Percentiles rank a stretch among this genome's conserved stretches.
These are phyloP conservation scores for Colletotrichum sp. DNA, from an alignment of 2,329 filamentous ascomycete genomes.

Conservation along the genomic window DNA sequence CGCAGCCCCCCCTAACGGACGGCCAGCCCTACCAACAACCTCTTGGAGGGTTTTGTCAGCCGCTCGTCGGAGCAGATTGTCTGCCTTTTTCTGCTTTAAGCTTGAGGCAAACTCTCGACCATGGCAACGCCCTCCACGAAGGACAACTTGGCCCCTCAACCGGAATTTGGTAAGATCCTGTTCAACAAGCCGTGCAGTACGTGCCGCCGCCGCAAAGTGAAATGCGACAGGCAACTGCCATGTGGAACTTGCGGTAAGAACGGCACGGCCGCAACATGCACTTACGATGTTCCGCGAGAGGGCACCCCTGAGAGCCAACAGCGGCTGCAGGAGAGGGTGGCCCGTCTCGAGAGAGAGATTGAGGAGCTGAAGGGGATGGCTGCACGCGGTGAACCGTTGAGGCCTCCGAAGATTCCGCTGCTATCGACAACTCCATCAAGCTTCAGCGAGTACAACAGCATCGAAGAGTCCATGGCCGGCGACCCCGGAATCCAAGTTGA, in stretches of 20 bases:
- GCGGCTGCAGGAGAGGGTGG: conserved; percentile 11
- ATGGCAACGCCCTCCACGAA: neutral
- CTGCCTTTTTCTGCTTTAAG: neutral
- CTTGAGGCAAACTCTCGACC: neutral
- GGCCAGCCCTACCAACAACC: neutral
- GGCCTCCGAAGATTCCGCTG: neutral
- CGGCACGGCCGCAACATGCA: conserved; percentile 9
- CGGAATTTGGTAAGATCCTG: neutral
- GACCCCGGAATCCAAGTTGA: conserved; percentile 17
- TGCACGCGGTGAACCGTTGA: neutral
- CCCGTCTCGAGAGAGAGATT: conserved; percentile 8
- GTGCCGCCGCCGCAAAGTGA: conserved; percentile 17
- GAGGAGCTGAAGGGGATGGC: conserved; percentile 12
- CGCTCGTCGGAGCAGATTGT: neutral
- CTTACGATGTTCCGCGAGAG: conserved; percentile 9
- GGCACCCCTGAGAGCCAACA: conserved; percentile 8
- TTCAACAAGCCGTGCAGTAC: conserved; percentile 16
- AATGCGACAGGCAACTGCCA: conserved; percentile 18
- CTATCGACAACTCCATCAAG: neutral
- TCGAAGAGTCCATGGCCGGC: neutral
- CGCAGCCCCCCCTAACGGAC: neutral
- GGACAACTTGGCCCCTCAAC: neutral
- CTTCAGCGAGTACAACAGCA: neutral
- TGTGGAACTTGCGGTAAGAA: conserved; percentile 12
- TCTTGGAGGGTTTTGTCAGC: neutral